Percentiles rank a stretch among this genome's conserved stretches.
Evolutionary conservation across 768 basidiomycete genomes (phyloP).

Genomic region (Ramaria sp.): DNA sequence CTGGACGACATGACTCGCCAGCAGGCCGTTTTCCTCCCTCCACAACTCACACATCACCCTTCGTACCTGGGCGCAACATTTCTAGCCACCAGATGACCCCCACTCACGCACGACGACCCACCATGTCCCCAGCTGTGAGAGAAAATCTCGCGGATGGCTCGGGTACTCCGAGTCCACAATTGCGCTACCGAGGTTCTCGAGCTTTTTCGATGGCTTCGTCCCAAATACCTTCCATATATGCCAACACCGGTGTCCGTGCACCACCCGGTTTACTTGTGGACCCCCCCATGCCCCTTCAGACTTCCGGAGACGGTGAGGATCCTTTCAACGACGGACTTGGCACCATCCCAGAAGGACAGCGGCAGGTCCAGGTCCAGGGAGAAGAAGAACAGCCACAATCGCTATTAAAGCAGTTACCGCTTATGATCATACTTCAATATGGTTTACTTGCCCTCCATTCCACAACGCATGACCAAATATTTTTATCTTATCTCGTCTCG

Average conservation of each 20-base stretch:
- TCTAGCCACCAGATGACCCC: neutral
- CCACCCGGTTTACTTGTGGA: conserved; percentile 67
- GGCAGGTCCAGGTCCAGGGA: conserved; percentile 24
- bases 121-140: neutral
- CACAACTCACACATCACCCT: neutral
- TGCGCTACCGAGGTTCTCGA: neutral
- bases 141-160: neutral
- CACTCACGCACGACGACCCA: neutral
- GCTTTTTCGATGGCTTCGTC: conserved; percentile 28
- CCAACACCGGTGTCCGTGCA: conserved; percentile 71
- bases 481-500: conserved; percentile 88
- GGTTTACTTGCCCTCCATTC: conserved; percentile 81
- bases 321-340: conserved; percentile 37
- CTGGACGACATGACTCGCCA: neutral
- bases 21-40: neutral
- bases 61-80: neutral
- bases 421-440: conserved; percentile 84
- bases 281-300: conserved; percentile 39
- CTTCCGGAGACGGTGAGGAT: conserved; percentile 19
- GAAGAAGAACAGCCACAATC: conserved; percentile 49
- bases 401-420: conserved; percentile 63
- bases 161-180: neutral
- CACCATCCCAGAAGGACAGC: conserved; percentile 18
- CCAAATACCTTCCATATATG: conserved; percentile 65
- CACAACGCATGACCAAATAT: conserved; percentile 84